These are phyloP conservation scores for Luffa aegyptiaca DNA, from an alignment of 306 rosid genomes.

Conservation along the genomic window DNA sequence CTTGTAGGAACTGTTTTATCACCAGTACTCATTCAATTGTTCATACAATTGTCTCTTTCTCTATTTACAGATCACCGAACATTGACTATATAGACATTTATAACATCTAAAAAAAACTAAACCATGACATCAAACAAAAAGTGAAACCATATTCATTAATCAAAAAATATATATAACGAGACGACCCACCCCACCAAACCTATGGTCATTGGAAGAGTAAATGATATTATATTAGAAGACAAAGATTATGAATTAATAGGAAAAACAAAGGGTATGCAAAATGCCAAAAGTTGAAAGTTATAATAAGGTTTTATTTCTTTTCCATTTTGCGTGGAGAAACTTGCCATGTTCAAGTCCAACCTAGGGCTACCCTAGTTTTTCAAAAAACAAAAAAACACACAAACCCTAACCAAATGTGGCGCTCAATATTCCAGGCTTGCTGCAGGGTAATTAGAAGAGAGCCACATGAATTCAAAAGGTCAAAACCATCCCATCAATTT, in stretches of 20 bases:
- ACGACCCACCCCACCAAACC: too few species aligned
- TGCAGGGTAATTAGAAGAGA: not conserved
- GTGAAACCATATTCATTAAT: too few species aligned
- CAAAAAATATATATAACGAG: too few species aligned
- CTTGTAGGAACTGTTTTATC: too few species aligned
- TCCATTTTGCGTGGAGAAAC: not conserved
- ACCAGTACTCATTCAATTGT: too few species aligned
- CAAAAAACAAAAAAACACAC: not conserved
- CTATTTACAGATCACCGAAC: too few species aligned
- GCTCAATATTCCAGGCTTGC: not conserved
- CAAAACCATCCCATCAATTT: slow-evolving; percentile 9
- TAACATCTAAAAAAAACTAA: not conserved
- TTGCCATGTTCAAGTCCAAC: not conserved
- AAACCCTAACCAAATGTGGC: slow-evolving; percentile 4
- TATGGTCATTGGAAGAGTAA: too few species aligned
- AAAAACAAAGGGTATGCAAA: not conserved
- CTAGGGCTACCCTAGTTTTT: not conserved
- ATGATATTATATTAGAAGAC: too few species aligned
- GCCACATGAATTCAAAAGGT: slow-evolving; percentile 8
- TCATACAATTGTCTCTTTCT: too few species aligned
- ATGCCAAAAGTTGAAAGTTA: not conserved
- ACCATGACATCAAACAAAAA: not conserved
- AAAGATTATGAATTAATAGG: not conserved
- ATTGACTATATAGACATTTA: too few species aligned
- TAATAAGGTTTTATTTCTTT: not conserved